These are phyloP conservation scores for Macadamia tetraphylla DNA, from an alignment of 164 flowering plant genomes.

Conservation along the genomic window DNA sequence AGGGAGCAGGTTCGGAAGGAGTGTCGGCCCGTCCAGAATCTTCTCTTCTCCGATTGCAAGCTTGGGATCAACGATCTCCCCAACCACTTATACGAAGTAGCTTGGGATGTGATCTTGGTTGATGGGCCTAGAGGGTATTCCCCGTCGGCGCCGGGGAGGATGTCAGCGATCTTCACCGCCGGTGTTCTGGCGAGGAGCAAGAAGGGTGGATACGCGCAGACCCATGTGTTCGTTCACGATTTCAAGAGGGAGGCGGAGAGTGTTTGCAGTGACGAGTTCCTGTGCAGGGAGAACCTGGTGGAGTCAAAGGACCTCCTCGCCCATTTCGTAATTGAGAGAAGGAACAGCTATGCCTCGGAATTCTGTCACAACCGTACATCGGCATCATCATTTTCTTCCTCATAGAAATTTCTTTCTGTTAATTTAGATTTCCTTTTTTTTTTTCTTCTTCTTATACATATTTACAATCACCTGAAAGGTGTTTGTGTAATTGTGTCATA, in stretches of 20 bases:
- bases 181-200: conserved; percentile 87
- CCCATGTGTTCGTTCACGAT: conserved; percentile 86
- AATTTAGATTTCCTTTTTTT: no score
- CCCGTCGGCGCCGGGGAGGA: conserved; percentile 74
- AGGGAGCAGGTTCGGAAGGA: conserved; percentile 56
- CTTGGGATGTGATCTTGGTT: conserved; percentile 87
- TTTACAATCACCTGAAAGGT: no score
- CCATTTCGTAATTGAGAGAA: conserved; percentile 65
- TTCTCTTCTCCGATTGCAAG: conserved; percentile 80
- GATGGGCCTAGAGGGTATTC: conserved; percentile 90
- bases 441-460: no score
- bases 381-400: conserved; percentile 19
- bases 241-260: conserved; percentile 58
- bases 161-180: conserved; percentile 82
- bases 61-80: conserved; percentile 84
- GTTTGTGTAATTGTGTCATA: no score
- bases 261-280: conserved; percentile 56
- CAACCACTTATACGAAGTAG: conserved; percentile 77
- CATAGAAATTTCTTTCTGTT: neutral
- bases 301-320: conserved; percentile 47
- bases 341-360: conserved; percentile 35
- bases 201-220: conserved; percentile 45
- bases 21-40: conserved; percentile 85
- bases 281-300: conserved; percentile 76
- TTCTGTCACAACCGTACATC: conserved; percentile 40